Base-by-base conservation (phyloP, 2,329 filamentous ascomycete genomes). In the Fusarium phyllophilum region DNA sequence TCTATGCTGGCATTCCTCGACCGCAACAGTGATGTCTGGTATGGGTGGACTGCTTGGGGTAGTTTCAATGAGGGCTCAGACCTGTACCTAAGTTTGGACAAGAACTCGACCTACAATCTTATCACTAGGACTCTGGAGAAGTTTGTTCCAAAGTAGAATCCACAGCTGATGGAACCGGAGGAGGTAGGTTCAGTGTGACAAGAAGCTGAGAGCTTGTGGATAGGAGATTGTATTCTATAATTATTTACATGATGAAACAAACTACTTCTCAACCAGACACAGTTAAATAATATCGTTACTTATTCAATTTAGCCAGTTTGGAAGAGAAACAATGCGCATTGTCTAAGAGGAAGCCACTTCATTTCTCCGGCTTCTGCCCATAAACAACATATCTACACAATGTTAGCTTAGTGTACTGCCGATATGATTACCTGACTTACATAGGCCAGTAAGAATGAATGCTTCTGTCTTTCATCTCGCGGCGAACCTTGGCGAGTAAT, bases 401-500 rank as follows among this genome's bases (percentile, higher is more conserved):
- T 0, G 3, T 75, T 5, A 60, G 42, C 39, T 7, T 6, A 1
- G 6, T 4, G 13, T 1, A 20, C 5, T 31, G 3, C 13, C 3
- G 9, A 17, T 13, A 3, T n/a, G 8, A 10, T n/a, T 18, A 12
- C 5, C n/a, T 15, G 17, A 69, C 74, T 74, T 55, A 79, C 77
- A 80, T 75, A 2, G 73, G 74, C 70, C 69, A 79, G 42, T 81
- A 80, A 2, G 77, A 68, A 54, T 81, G 79, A 4, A 80, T 72
- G 0, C 22, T 68, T 22, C 33, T 59, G 18, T 81, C 69, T n/a
- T 56, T 67, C 20, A 81, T n/a, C 36, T 80, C 79, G 18, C 65
- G 62, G 13, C 79, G 70, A 1, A 80, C 75, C 17, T 71, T 57
- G 8, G 64, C 66, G 20, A 81, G 73, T 14, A 81, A 72, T 10